Evolutionary conservation across 352 stramenopile genomes (phyloP).

Genomic region (Poterioochromonas sp.): DNA sequence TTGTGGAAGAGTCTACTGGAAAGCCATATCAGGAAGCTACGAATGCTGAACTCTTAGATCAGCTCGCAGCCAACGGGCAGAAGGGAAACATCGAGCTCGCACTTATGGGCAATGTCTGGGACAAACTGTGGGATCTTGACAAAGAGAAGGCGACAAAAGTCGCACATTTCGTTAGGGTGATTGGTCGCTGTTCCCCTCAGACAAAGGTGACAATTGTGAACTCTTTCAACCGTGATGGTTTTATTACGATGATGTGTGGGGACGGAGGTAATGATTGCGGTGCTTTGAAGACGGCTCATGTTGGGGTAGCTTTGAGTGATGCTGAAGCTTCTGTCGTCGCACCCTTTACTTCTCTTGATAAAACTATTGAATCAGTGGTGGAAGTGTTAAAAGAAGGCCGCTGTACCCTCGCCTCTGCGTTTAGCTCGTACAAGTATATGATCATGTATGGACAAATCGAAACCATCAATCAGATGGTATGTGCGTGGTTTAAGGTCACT

Average conservation of each 20-base stretch:
- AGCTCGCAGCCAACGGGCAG: too few relatives aligned
- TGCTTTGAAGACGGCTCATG: slow-evolving; percentile 73
- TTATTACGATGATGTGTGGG: slow-evolving; percentile 66
- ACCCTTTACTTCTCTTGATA: slow-evolving; percentile 68
- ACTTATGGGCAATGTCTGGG: slow-evolving; percentile 60
- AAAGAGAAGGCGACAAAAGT: slow-evolving; percentile 34
- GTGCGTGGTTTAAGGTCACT: slow-evolving; percentile 61
- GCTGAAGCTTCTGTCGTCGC: slow-evolving; percentile 71
- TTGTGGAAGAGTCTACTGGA: background rate
- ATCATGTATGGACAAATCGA: slow-evolving; percentile 72
- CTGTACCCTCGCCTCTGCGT: slow-evolving; percentile 67
- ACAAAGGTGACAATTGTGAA: slow-evolving; percentile 63
- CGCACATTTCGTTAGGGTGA: slow-evolving; percentile 55
- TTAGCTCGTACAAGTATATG: slow-evolving; percentile 69
- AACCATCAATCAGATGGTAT: slow-evolving; percentile 55
- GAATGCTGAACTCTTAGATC: background rate
- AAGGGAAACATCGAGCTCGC: slow-evolving; percentile 49
- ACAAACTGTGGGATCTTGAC: slow-evolving; percentile 56
- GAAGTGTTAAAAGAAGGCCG: slow-evolving; percentile 70
- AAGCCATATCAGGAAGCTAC: background rate
- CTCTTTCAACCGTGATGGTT: slow-evolving; percentile 55
- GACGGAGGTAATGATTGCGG: slow-evolving; percentile 79
- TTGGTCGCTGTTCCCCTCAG: slow-evolving; percentile 62
- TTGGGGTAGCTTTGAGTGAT: slow-evolving; percentile 73
- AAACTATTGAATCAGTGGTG: slow-evolving; percentile 62